Conservation (phyloP, 2,329 filamentous ascomycete genomes). For the Xylariomycetidae sp. region DNA sequence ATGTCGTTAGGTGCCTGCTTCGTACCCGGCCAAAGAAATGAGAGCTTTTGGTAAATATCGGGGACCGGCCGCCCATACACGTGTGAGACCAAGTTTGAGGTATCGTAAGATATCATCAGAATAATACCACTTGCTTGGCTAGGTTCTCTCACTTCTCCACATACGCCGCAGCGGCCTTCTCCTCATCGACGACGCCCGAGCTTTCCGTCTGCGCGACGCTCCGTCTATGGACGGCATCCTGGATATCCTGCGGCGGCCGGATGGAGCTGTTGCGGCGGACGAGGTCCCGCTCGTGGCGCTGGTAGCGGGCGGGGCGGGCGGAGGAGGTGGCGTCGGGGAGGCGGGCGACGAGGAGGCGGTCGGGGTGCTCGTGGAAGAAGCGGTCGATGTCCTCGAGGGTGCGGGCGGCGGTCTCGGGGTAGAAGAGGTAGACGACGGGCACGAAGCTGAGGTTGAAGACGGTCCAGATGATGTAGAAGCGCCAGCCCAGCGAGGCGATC, state of each 20-base stretch:
- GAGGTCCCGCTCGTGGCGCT: constrained; percentile 20
- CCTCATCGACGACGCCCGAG: constrained; percentile 4
- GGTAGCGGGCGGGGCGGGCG: constrained; percentile 14
- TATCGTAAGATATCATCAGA: too few relatives aligned
- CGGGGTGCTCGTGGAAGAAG: constrained; percentile 21
- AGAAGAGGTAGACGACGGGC: constrained; percentile 38
- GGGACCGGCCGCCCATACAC: too few relatives aligned
- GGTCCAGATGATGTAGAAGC: constrained; percentile 45
- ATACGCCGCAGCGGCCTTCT: constrained; percentile 7
- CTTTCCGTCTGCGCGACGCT: constrained; percentile 5
- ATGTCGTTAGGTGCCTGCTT: too few relatives aligned
- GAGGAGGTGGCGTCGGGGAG: constrained; percentile 19
- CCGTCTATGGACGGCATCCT: constrained; percentile 4
- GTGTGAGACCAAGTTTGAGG: too few relatives aligned
- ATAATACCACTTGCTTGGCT: too few relatives aligned
- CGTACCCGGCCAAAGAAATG: too few relatives aligned
- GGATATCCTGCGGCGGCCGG: constrained; percentile 3
- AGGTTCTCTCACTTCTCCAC: too few relatives aligned
- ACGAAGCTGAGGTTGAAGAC: constrained; percentile 32
- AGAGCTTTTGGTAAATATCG: too few relatives aligned
- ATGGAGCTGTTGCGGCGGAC: constrained; percentile 11
- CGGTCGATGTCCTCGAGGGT: constrained; percentile 18
- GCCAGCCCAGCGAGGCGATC: constrained; percentile 38
- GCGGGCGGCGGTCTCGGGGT: constrained; percentile 7
- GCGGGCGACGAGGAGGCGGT: constrained; percentile 12